Evolutionary conservation across 225 moss, liverwort and hornwort genomes (phyloP), one percentile per base, ranked within the genome.

Genomic region (Polytrichum formosum): DNA sequence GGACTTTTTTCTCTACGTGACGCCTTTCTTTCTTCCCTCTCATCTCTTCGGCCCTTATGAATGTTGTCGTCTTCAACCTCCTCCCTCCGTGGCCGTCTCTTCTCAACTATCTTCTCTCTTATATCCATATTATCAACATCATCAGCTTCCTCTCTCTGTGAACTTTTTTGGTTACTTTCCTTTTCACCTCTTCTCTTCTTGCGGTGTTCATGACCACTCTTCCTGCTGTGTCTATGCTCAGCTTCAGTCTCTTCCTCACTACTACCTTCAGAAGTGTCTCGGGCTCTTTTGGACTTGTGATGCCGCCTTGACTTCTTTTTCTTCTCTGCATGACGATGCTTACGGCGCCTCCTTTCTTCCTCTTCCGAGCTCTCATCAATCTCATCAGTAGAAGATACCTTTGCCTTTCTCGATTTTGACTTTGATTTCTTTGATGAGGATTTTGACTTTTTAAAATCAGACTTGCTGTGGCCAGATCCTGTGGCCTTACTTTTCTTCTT

Each of bases 361-460:
- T 85, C 85, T 56, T 72, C 79, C 56, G 77, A 90, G 55, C 82
- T 78, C 13, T 71, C 62, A 61, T 86, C 87, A 61, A 76, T 78
- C 28, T 65, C 60, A 66, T 87, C 88, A 33, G 72, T 46, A 20
- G 83, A 79, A 18, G 72, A 75, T 21, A 73, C 67, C 74, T 53
- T 84, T 66, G 26, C 84, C 64, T 81, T 77, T 73, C 74, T 90
- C 4, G 46, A 78, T 68, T 73, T 83, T 0, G 78, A 74, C 67
- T 70, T 86, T 0, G 79, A 82, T 56, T 79, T 83, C 66, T 82
- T 84, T 23, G 72, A 77, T 59, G 83, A 82, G 27, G 88, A 74
- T 27, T 85, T 89, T 9, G 73, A 73, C 61, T 81, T 85, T 63
- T 75, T 90, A 13, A 55, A 66, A 72, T 86, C 89, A 56, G 76